phyloP scores from a whole-genome alignment of 2,329 filamentous ascomycete species.

The Thermoascus crustaceus region DNA sequence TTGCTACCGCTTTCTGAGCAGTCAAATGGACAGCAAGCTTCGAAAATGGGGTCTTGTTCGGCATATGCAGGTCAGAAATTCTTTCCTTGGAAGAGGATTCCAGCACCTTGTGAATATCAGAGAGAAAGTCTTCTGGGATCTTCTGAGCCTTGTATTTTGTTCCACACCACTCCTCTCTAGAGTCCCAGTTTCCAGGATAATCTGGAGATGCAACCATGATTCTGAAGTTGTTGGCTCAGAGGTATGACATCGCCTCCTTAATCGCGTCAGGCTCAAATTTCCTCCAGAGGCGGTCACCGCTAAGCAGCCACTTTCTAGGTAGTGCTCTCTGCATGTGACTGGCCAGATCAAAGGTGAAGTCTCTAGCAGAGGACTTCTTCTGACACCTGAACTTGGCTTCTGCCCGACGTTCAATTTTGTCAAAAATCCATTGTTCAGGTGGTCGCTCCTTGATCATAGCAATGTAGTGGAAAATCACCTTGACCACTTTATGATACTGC shows the following conservation, averaged over 20 bases:
- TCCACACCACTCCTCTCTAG: slow-evolving; percentile 87
- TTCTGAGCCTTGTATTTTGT: slow-evolving; percentile 75
- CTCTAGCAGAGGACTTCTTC: slow-evolving; percentile 74
- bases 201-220: slow-evolving; percentile 69
- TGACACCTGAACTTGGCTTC: slow-evolving; percentile 89
- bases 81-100: slow-evolving; percentile 47
- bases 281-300: slow-evolving; percentile 61
- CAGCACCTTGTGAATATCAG: slow-evolving; percentile 56
- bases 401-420: slow-evolving; percentile 74
- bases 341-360: slow-evolving; percentile 71
- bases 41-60: too few species aligned
- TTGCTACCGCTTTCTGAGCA: too few species aligned
- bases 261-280: slow-evolving; percentile 69
- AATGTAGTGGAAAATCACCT: slow-evolving; percentile 77
- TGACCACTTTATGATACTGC: slow-evolving; percentile 67
- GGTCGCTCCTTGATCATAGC: slow-evolving; percentile 65
- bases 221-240: slow-evolving; percentile 76
- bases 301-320: slow-evolving; percentile 73
- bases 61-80: slow-evolving; percentile 67
- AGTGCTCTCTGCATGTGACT: slow-evolving; percentile 77
- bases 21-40: too few species aligned
- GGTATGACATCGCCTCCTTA: slow-evolving; percentile 55
- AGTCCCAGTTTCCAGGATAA: slow-evolving; percentile 68
- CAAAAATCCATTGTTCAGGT: slow-evolving; percentile 78
- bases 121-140: slow-evolving; percentile 62